These are phyloP conservation scores for Cercospora sesami DNA, from an alignment of 2,329 filamentous ascomycete species.

Conservation along the genomic window DNA sequence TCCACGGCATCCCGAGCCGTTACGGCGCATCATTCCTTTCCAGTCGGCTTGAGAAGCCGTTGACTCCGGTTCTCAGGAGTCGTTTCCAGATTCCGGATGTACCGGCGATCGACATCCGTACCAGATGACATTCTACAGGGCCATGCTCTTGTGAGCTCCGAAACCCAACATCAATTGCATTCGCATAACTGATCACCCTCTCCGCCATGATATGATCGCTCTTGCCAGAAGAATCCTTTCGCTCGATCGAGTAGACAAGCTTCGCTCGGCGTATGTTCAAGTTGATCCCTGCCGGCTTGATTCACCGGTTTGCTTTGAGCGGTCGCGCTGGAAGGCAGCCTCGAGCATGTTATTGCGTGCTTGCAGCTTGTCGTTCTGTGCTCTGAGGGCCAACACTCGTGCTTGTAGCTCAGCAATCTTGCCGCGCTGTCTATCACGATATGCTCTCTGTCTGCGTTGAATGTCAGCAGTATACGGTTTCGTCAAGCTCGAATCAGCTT, in stretches of 20 bases:
- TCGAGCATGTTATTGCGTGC: constrained; percentile 17
- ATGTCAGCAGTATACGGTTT: background rate
- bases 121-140: background rate
- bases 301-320: background rate
- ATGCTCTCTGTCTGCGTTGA: constrained; percentile 10
- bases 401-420: constrained; percentile 17
- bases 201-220: background rate
- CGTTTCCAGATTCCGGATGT: constrained; percentile 8
- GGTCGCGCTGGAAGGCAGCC: background rate
- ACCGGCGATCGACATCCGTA: constrained; percentile 8
- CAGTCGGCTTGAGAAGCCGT: constrained; percentile 5
- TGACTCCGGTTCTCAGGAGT: constrained; percentile 3
- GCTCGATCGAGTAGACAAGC: background rate
- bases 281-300: background rate
- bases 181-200: background rate
- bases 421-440: constrained; percentile 18
- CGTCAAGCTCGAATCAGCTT: background rate
- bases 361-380: constrained; percentile 14
- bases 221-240: background rate
- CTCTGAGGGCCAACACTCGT: constrained; percentile 10
- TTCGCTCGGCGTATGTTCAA: background rate
- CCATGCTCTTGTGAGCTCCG: background rate
- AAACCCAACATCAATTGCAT: background rate
- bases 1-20: background rate
- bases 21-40: background rate